Conservation (phyloP, 2,329 filamentous ascomycete genomes). For the Colletotrichum horii region DNA sequence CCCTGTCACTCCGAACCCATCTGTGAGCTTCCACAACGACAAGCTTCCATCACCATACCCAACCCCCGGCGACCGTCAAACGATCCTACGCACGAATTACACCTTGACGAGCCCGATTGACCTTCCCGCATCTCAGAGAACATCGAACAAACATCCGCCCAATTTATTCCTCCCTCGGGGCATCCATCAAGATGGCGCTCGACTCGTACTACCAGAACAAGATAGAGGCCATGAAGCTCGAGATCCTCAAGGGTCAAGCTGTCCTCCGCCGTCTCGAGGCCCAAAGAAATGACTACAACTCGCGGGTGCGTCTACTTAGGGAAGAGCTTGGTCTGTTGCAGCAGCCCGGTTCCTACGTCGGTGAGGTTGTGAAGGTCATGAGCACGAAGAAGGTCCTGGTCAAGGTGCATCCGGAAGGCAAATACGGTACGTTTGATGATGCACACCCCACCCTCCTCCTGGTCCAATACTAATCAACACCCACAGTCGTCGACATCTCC, state of each 20-base stretch:
- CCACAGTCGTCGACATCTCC: slow-evolving; percentile 88
- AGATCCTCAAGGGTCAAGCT: slow-evolving; percentile 98
- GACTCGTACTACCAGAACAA: slow-evolving; percentile 99
- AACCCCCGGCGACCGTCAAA: slow-evolving; percentile 5
- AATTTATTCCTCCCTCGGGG: background rate
- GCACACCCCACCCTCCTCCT: background rate
- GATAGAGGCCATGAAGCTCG: slow-evolving; percentile 99
- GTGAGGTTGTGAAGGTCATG: slow-evolving; percentile 99
- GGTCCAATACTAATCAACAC: background rate
- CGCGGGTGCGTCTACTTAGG: slow-evolving; percentile 88
- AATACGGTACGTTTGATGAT: slow-evolving; percentile 79
- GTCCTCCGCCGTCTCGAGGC: slow-evolving; percentile 94
- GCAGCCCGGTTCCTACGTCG: slow-evolving; percentile 97
- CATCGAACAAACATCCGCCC: background rate
- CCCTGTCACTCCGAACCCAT: slow-evolving; percentile 21
- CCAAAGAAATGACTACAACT: slow-evolving; percentile 99
- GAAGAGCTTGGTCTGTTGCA: slow-evolving; percentile 96
- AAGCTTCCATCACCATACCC: slow-evolving; percentile 20
- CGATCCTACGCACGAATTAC: slow-evolving; percentile 7
- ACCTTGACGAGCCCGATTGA: slow-evolving; percentile 7
- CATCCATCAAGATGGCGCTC: slow-evolving; percentile 81
- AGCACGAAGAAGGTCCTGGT: slow-evolving; percentile 98
- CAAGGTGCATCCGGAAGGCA: slow-evolving; percentile 98
- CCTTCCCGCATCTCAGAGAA: background rate
- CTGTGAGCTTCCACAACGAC: slow-evolving; percentile 21